A percentile compares a stretch with the other conserved stretches of the same genome.
These are phyloP conservation scores for Fusarium xylarioides DNA, from an alignment of 2,329 filamentous ascomycete species.

Conservation along the genomic window DNA sequence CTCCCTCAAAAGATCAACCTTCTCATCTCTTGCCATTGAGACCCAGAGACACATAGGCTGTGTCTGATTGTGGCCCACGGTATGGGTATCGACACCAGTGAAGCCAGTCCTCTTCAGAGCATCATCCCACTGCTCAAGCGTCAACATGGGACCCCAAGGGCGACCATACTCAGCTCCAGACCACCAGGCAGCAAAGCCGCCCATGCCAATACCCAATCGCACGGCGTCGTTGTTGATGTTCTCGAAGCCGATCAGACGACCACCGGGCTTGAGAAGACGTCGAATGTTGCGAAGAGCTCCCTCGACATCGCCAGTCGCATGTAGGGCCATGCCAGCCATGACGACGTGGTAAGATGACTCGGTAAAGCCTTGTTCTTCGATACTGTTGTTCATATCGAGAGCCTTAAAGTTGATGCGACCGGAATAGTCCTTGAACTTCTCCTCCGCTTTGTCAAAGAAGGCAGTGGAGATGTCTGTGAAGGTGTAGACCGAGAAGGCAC, in stretches of 20 bases:
- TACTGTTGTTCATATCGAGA: background rate
- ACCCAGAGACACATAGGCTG: slow-evolving; percentile 8
- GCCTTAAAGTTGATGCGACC: slow-evolving; percentile 6
- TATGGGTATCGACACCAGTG: slow-evolving; percentile 15
- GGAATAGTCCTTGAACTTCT: slow-evolving; percentile 1
- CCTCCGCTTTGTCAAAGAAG: slow-evolving; percentile 4
- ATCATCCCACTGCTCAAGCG: slow-evolving; percentile 14
- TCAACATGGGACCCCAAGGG: slow-evolving; percentile 2
- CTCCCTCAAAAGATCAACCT: background rate
- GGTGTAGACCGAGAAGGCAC: background rate
- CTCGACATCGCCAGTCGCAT: background rate
- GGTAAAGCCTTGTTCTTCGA: background rate
- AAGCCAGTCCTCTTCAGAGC: slow-evolving; percentile 9
- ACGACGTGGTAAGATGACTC: slow-evolving; percentile 7
- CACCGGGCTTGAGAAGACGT: slow-evolving; percentile 3
- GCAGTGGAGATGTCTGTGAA: slow-evolving; percentile 8
- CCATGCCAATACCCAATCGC: background rate
- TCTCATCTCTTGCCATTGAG: background rate
- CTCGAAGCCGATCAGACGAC: slow-evolving; percentile 8
- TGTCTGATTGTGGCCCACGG: background rate
- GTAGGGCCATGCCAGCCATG: background rate
- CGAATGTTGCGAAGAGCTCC: background rate
- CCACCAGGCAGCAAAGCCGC: slow-evolving; percentile 23
- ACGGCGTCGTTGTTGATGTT: slow-evolving; percentile 1
- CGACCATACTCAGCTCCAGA: slow-evolving; percentile 14